Base-by-base conservation (phyloP, 768 basidiomycete genomes). In the Rhodotorula paludigena region DNA sequence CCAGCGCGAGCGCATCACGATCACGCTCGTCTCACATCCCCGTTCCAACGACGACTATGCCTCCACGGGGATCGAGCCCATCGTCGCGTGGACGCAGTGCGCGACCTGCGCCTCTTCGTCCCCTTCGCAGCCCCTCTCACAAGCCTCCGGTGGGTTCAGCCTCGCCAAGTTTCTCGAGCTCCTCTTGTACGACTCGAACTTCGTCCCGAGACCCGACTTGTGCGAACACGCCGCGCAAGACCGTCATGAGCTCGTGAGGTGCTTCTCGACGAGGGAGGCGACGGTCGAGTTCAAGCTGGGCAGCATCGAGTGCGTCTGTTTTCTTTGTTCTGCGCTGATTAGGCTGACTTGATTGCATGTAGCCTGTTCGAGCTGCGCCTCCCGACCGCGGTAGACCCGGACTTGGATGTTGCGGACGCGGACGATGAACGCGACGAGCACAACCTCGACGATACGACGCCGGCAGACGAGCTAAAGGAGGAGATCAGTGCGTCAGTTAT, bases 161-260 rank as follows among this genome's bases (percentile, higher is more conserved):
- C 67, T 64, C 41, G 32, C 55, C 33, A 71, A 74, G 42, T 68
- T 60, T 49, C 16, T 54, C 39, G 73, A 74, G 41, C 57, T 74
- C 11, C 28, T 74, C 18, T 48, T 68, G 9, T 74, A 71, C 61
- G 69, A 71, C 33, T 10, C 51, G 30, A 62, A 57, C 42, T 60
- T 71, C 32, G 47, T 64, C 9, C 68, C 64, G 5, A 3, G 54
- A 5, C 62, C 65, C 15, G 59, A 70, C 18, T 51, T 73, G 1
- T 70, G 72, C 63, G 58, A 57, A 35, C 72, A 73, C 35, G 66
- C 61, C 10, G 8, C 28, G 12, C 36, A 42, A 1, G 68, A 69
- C 15, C 60, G 52, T 1, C n/a, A 39, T 7, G 65, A 61, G 10
- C 52, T 73, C 33, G 62, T 69, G 4, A 20, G 72, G 30, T 57